A percentile compares a stretch with the other conserved stretches of the same genome.
Conservation (phyloP, 2,329 filamentous ascomycete species). For the Aspergillus bombycis region DNA sequence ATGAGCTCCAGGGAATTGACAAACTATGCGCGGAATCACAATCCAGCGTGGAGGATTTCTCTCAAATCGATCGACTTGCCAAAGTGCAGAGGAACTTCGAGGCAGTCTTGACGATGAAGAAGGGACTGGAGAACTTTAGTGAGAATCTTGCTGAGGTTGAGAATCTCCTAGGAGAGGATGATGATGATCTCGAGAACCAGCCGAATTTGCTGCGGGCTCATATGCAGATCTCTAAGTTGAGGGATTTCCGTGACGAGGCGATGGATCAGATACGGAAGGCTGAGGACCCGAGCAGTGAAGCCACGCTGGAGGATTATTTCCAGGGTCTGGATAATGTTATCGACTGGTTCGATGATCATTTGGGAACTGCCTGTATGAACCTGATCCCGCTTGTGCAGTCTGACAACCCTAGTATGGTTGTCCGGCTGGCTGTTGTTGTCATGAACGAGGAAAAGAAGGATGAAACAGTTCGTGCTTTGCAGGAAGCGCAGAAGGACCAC, state of each 20-base stretch:
- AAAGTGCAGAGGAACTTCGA: slow-evolving; percentile 84
- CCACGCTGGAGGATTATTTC: slow-evolving; percentile 89
- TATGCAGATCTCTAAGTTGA: slow-evolving; percentile 86
- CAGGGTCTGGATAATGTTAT: slow-evolving; percentile 81
- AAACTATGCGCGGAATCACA: slow-evolving; percentile 95
- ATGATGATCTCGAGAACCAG: slow-evolving; percentile 84
- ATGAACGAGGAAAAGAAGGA: slow-evolving; percentile 97
- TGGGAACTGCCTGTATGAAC: slow-evolving; percentile 85
- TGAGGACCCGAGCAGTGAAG: slow-evolving; percentile 72
- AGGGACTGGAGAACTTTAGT: slow-evolving; percentile 85
- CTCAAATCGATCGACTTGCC: slow-evolving; percentile 68
- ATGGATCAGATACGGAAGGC: slow-evolving; percentile 91
- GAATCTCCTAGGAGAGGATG: slow-evolving; percentile 77
- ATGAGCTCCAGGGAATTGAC: slow-evolving; percentile 98
- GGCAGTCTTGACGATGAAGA: slow-evolving; percentile 90
- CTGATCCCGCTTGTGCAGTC: slow-evolving; percentile 83
- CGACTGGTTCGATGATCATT: slow-evolving; percentile 93
- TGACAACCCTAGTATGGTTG: slow-evolving; percentile 86
- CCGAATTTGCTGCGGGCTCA: slow-evolving; percentile 87
- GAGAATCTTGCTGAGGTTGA: slow-evolving; percentile 76
- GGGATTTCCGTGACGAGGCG: slow-evolving; percentile 93
- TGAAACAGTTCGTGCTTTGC: slow-evolving; percentile 83
- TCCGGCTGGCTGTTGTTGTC: slow-evolving; percentile 87
- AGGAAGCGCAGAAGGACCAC: slow-evolving; percentile 94
- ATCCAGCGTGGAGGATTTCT: slow-evolving; percentile 97